phyloP scores from a whole-genome alignment of 331 rosid genomes.

The Quercus phellos region DNA sequence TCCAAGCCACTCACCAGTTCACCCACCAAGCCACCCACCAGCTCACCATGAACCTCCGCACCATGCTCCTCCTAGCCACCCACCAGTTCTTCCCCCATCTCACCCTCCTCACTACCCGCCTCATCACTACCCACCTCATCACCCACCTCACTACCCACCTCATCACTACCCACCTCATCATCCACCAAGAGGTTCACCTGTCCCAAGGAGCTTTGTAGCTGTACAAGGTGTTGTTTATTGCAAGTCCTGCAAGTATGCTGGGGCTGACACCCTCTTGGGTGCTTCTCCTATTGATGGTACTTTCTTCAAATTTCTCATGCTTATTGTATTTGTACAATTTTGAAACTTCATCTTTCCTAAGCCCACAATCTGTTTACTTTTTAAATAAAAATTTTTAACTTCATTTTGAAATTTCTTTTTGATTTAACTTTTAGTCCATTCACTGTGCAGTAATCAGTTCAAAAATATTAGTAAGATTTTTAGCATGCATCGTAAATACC shows the following conservation, averaged over 20 bases:
- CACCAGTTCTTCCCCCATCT: slow-evolving; percentile 32
- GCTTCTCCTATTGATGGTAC: slow-evolving; percentile 57
- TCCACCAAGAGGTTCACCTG: slow-evolving; percentile 15
- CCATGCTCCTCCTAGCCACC: slow-evolving; percentile 8
- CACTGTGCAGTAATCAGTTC: too few species aligned
- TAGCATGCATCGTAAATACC: too few species aligned
- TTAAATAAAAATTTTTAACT: too few species aligned
- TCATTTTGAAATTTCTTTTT: too few species aligned
- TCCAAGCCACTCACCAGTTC: slow-evolving; percentile 15
- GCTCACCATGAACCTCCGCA: not conserved
- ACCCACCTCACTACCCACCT: slow-evolving; percentile 18
- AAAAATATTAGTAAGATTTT: too few species aligned
- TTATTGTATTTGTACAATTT: not conserved
- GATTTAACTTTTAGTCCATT: too few species aligned
- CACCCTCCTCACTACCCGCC: slow-evolving; percentile 26
- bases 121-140: slow-evolving; percentile 9
- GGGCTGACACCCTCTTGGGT: slow-evolving; percentile 47
- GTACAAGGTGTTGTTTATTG: slow-evolving; percentile 84
- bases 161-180: slow-evolving; percentile 13
- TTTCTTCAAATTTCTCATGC: not conserved
- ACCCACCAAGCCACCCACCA: slow-evolving; percentile 10
- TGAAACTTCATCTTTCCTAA: not conserved
- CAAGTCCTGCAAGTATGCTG: slow-evolving; percentile 69
- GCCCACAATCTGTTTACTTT: too few species aligned
- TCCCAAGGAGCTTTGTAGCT: slow-evolving; percentile 51